Percentiles rank a stretch among this genome's conserved stretches.
phyloP scores from a whole-genome alignment of 2,329 filamentous ascomycete genomes.

The Plectosphaerella cucumerina region DNA sequence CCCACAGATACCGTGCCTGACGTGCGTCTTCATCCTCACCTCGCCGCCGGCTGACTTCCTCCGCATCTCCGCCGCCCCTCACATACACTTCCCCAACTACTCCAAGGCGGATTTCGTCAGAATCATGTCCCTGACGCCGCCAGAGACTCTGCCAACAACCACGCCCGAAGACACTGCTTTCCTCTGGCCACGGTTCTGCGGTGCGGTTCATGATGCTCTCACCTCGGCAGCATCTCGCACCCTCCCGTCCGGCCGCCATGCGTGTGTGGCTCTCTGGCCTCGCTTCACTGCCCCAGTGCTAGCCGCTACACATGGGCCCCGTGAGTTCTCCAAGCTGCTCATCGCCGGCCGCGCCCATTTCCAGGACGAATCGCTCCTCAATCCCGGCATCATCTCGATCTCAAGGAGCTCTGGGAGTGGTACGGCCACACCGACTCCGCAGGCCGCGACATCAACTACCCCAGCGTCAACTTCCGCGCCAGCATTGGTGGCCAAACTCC shows the following conservation, averaged over 20 bases:
- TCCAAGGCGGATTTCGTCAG: conserved; percentile 72
- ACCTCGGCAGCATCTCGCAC: conserved; percentile 77
- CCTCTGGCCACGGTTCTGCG: conserved; percentile 77
- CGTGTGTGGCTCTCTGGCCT: conserved; percentile 76
- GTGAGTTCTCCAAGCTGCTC: conserved; percentile 81
- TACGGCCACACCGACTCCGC: too few species aligned
- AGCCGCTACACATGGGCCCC: conserved; percentile 66
- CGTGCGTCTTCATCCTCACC: conserved; percentile 72
- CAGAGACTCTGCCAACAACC: conserved; percentile 43
- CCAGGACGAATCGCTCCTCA: conserved; percentile 66
- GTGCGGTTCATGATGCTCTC: conserved; percentile 82
- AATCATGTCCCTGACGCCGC: conserved; percentile 62
- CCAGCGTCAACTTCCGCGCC: conserved; percentile 9
- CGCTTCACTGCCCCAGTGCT: conserved; percentile 76
- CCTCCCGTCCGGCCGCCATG: conserved; percentile 65
- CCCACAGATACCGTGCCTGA: conserved; percentile 70
- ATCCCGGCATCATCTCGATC: conserved; percentile 54
- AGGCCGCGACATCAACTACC: not conserved
- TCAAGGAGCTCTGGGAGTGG: too few species aligned
- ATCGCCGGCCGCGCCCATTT: conserved; percentile 66
- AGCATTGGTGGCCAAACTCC: conserved; percentile 56
- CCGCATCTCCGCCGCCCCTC: conserved; percentile 60
- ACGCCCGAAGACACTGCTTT: conserved; percentile 53
- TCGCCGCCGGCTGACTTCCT: conserved; percentile 66
- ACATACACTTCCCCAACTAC: conserved; percentile 82